phyloP scores from a whole-genome alignment of 2,329 filamentous ascomycete species.

The Paracoccidioides brasiliensis region DNA sequence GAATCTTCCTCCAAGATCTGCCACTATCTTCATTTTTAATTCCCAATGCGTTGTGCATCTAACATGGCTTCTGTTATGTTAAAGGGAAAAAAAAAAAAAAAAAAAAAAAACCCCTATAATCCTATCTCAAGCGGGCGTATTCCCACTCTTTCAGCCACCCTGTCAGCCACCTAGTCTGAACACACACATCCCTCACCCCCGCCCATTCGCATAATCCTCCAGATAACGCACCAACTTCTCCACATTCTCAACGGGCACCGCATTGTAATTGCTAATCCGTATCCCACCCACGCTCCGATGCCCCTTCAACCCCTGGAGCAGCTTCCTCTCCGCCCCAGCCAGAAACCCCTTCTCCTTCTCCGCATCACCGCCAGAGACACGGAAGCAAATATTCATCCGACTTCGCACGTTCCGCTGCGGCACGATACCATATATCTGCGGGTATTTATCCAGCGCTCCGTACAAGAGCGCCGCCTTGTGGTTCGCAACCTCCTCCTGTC shows the following conservation, averaged over 20 bases:
- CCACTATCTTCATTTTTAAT: neutral
- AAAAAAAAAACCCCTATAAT: neutral
- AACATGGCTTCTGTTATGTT: neutral
- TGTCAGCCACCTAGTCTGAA: too few species aligned
- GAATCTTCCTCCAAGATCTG: neutral
- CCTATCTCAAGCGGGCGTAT: neutral
- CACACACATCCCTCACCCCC: neutral
- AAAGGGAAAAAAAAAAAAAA: neutral
- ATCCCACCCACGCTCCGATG: conserved; percentile 81
- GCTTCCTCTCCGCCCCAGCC: conserved; percentile 51
- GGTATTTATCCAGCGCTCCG: conserved; percentile 57
- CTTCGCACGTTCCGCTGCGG: conserved; percentile 64
- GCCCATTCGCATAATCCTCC: conserved; percentile 39
- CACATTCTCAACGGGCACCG: conserved; percentile 45
- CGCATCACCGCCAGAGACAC: conserved; percentile 52
- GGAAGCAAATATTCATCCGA: conserved; percentile 92
- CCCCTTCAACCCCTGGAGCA: conserved; percentile 72
- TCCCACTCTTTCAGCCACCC: too few species aligned
- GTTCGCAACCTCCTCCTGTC: conserved; percentile 60
- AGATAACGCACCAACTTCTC: conserved; percentile 32
- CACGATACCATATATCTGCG: conserved; percentile 63
- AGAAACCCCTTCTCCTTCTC: conserved; percentile 71
- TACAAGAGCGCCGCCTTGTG: conserved; percentile 71
- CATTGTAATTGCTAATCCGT: conserved; percentile 80
- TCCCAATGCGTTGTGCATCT: neutral